Percentiles rank a stretch among this genome's conserved stretches.
Conservation (phyloP, 2,329 filamentous ascomycete genomes). For the Neurospora sp. region DNA sequence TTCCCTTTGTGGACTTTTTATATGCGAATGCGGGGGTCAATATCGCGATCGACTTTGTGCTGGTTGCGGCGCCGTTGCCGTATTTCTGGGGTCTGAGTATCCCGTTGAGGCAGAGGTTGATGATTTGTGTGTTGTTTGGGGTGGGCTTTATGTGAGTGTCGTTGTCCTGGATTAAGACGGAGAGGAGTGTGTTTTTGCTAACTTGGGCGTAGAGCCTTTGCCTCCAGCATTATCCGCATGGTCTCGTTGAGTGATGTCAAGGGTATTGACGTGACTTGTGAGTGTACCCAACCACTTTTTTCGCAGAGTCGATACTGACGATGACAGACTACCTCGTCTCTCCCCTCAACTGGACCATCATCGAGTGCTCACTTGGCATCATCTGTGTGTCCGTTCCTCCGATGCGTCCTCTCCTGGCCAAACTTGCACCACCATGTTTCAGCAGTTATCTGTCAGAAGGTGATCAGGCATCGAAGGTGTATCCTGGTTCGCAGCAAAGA, state of each 20-base stretch:
- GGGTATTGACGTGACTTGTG: conserved; percentile 22
- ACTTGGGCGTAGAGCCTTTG: conserved; percentile 6
- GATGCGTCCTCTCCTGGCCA: conserved; percentile 18
- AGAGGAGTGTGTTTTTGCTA: too few species aligned
- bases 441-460: background rate
- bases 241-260: conserved; percentile 16
- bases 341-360: conserved; percentile 23
- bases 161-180: background rate
- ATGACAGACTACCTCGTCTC: conserved; percentile 19
- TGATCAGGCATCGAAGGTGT: background rate
- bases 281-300: conserved; percentile 1
- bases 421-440: background rate
- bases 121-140: conserved; percentile 21
- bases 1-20: conserved; percentile 19
- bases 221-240: conserved; percentile 18
- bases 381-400: conserved; percentile 25
- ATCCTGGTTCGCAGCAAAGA: background rate
- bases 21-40: conserved; percentile 21
- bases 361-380: conserved; percentile 24
- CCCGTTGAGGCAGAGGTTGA: conserved; percentile 17
- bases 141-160: conserved; percentile 21
- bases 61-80: conserved; percentile 21
- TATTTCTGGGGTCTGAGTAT: conserved; percentile 21
- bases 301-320: background rate
- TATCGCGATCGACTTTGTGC: conserved; percentile 20